These are phyloP conservation scores for Pythium insidiosum DNA, from an alignment of 352 stramenopile species.

Conservation along the genomic window DNA sequence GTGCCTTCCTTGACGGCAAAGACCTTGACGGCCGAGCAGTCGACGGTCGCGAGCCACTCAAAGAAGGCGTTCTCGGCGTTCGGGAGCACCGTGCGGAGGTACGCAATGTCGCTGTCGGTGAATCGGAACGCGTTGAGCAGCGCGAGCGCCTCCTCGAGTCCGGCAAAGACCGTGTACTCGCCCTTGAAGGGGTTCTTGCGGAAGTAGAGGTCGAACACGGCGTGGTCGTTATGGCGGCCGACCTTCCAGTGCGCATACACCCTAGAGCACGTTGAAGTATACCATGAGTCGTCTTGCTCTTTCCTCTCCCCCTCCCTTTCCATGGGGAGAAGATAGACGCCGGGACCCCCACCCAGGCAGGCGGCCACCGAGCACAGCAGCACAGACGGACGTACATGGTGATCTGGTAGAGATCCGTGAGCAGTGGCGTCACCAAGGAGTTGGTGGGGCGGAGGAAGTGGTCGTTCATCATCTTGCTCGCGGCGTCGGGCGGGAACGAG, in stretches of 20 bases:
- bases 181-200: constrained; percentile 99
- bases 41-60: constrained; percentile 88
- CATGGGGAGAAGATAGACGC: too few species aligned
- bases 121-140: constrained; percentile 95
- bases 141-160: constrained; percentile 86
- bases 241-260: constrained; percentile 98
- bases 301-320: too few species aligned
- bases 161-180: constrained; percentile 94
- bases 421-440: constrained; percentile 90
- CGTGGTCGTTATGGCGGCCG: constrained; percentile 88
- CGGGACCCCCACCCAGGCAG: too few species aligned
- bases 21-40: constrained; percentile 91
- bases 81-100: constrained; percentile 84
- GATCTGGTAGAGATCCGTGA: constrained; percentile 99
- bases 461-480: constrained; percentile 27
- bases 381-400: constrained; percentile 84
- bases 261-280: too few species aligned
- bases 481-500: not conserved
- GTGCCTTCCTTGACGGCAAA: constrained; percentile 95
- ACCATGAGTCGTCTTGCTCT: too few species aligned
- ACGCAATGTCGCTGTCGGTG: constrained; percentile 89
- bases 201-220: constrained; percentile 98
- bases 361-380: too few species aligned
- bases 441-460: constrained; percentile 82
- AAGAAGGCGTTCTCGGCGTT: constrained; percentile 94